phyloP scores from a whole-genome alignment of 2,329 filamentous ascomycete species.

The Didymella segeticola region DNA sequence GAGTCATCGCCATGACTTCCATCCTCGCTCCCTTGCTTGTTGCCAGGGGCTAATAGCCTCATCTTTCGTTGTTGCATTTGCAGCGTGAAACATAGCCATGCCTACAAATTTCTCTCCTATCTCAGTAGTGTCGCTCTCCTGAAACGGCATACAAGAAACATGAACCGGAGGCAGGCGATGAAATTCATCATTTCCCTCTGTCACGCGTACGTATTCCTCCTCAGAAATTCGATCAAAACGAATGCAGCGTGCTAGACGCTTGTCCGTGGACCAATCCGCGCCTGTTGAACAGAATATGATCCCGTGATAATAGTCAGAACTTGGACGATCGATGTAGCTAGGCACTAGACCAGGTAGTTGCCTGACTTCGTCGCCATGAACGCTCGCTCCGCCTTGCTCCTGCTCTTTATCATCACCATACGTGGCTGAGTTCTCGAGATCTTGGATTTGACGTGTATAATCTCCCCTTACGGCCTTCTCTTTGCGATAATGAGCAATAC shows the following conservation, averaged over 20 bases:
- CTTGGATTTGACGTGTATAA: conserved; percentile 14
- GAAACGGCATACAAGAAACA: conserved; percentile 12
- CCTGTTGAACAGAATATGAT: conserved; percentile 4
- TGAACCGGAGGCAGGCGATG: conserved; percentile 5
- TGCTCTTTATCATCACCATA: conserved; percentile 15
- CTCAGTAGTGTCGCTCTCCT: conserved; percentile 11
- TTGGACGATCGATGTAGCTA: conserved; percentile 14
- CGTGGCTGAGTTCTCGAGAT: conserved; percentile 9
- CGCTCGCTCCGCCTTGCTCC: conserved; percentile 6
- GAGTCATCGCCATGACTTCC: conserved; percentile 12
- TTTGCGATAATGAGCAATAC: conserved; percentile 15
- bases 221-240: conserved; percentile 8
- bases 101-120: conserved; percentile 13
- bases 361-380: not conserved
- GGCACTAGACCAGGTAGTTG: conserved; percentile 12
- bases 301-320: conserved; percentile 9
- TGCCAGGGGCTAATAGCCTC: conserved; percentile 3
- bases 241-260: conserved; percentile 8
- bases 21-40: conserved; percentile 10
- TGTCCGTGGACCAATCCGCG: conserved; percentile 10
- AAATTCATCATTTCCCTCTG: not conserved
- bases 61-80: conserved; percentile 11
- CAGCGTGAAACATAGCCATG: conserved; percentile 15
- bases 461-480: conserved; percentile 15
- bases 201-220: conserved; percentile 9